Evolutionary conservation across 1,139 yeast species (phyloP).

Genomic region (Scheffersomyces lignicola): DNA sequence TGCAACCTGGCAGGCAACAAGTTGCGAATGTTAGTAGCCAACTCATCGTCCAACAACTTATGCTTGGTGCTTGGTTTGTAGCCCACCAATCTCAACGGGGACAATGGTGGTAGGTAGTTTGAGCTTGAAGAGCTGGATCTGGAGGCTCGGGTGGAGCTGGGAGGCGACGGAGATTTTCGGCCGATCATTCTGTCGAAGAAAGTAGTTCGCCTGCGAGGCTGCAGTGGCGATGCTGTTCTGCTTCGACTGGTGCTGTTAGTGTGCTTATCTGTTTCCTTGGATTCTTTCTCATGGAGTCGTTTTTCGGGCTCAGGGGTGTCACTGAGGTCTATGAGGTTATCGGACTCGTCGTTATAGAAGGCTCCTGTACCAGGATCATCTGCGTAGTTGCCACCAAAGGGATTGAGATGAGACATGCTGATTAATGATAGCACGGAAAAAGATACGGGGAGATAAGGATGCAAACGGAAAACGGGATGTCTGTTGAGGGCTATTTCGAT

Average conservation of each 20-base stretch:
- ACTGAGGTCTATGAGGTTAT: background rate
- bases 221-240: slow-evolving; percentile 6
- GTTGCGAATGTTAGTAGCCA: slow-evolving; percentile 73
- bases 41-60: slow-evolving; percentile 52
- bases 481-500: too few species aligned
- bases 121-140: slow-evolving; percentile 5
- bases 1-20: slow-evolving; percentile 79
- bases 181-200: slow-evolving; percentile 11
- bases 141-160: slow-evolving; percentile 2
- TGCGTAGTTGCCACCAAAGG: too few species aligned
- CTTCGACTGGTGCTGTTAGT: too few species aligned
- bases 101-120: slow-evolving; percentile 31
- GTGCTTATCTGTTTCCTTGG: background rate
- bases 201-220: slow-evolving; percentile 9
- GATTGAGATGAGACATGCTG: too few species aligned
- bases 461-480: too few species aligned
- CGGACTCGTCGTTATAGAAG: too few species aligned
- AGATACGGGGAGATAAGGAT: too few species aligned
- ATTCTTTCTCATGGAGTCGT: background rate
- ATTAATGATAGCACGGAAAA: too few species aligned
- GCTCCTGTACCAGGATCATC: too few species aligned
- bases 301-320: background rate
- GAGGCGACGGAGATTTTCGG: slow-evolving; percentile 9
- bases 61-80: slow-evolving; percentile 57
- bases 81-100: slow-evolving; percentile 46